Evolutionary conservation across 176 grass and related monocot genomes (phyloP), one percentile per base, ranked within the genome.

Genomic region (Panicum miliaceum): DNA sequence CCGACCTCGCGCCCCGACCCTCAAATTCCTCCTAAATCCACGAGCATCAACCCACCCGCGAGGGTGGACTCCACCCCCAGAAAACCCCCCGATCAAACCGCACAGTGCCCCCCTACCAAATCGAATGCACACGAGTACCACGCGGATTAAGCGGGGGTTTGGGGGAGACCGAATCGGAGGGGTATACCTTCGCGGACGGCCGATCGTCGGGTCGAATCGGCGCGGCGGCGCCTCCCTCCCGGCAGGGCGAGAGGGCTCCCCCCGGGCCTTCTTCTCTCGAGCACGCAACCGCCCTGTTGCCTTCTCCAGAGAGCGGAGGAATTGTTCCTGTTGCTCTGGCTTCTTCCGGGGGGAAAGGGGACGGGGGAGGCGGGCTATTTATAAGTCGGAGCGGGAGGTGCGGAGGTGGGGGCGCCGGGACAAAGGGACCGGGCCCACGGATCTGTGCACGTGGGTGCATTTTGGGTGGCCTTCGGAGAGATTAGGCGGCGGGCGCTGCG

Each of bases 211-310:
- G 19, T 60, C 59, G 75, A 34, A 35, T 82, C 37, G 75, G 12
- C 38, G 77, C 68, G n/a, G 52, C 38, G 57, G 22, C 34, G 47
- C 64, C 38, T 35, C 32, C 5, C 58, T 12, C 14, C 25, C 73
- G 25, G 43, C 54, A 32, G 20, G 12, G 41, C 11, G 13, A 27
- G 36, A 6, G 10, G 40, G 2, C 29, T 40, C 20, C 36, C 20
- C 7, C 22, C 50, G 5, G 27, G 32, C 16, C 70, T 56, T 38
- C 65, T 48, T 79, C 80, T 23, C 74, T 48, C 73, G 40, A 83
- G 43, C 75, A 87, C 89, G 89, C 89, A 83, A 84, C 84, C 75
- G 80, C 76, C 59, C n/a, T 42, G 12, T 29, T 18, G 3, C 4
- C 6, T 20, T 38, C 6, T 12, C 12, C 3, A 5, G 62, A 67